Base-by-base conservation (phyloP, 768 basidiomycete genomes). In the Boletellus sp. region DNA sequence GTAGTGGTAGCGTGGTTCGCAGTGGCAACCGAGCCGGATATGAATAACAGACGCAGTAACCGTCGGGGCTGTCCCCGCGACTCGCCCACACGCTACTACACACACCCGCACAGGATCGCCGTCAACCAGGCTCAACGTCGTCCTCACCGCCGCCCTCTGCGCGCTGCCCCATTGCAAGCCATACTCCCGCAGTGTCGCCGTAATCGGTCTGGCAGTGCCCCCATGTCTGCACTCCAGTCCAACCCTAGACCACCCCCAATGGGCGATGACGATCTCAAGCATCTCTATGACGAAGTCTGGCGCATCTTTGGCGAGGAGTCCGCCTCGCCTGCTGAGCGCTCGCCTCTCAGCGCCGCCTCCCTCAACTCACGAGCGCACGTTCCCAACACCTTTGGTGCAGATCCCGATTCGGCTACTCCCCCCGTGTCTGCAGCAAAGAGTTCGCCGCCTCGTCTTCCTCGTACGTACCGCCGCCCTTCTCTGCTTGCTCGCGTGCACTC, bases 281-380 rank as follows among this genome's bases (percentile, higher is more conserved):
- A 77, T 49, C 77, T 90, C 38, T 90, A 88, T 66, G 79, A 87
- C 54, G 83, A 87, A 64, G 86, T 89, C 19, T 83, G 84, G 73
- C 79, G 79, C 39, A 79, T 78, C 24, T 89, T 86, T 58, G 68
- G 74, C 26, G 81, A 85, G 44, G 76, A 78, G 57, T 31, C 66
- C 3, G 0, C 55, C 5, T 67, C 76, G 0, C 66, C 69, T 24
- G 54, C 66, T 34, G 63, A 68, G 47, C 67, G 60, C 33, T 50
- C 63, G 10, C 55, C 57, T 24, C 54, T 36, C 49, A 56, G 42
- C 31, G 51, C 51, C 4, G 48, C 50, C 31, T 48, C 66, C 6
- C n/a, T 41, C 50, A 53, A 45, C 23, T 8, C 57, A n/a, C 59
- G 58, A 45, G 64, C 62, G 3, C 58, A 54, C 38, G 48, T 45